Conservation (phyloP, 140 eudicot genomes). For the Senecio squalidus region DNA sequence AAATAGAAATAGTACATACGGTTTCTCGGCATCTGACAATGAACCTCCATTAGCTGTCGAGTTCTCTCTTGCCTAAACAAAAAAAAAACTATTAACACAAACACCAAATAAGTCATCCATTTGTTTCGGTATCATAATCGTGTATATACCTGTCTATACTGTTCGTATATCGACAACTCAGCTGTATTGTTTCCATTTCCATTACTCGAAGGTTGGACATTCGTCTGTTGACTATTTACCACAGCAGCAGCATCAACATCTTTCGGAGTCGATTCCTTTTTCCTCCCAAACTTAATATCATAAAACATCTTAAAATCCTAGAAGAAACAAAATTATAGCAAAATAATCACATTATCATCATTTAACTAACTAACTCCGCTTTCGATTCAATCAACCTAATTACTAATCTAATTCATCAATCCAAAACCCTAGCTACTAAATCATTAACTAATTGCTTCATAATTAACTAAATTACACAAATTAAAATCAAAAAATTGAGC, state of each 20-base stretch:
- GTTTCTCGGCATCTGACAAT: slow-evolving; percentile 33
- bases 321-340: slow-evolving; percentile 25
- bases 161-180: slow-evolving; percentile 74
- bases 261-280: slow-evolving; percentile 37
- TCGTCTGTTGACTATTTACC: slow-evolving; percentile 34
- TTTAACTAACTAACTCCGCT: neutral
- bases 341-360: slow-evolving; percentile 17
- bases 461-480: no score
- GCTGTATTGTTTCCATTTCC: slow-evolving; percentile 44
- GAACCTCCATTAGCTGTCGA: slow-evolving; percentile 39
- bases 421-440: no score
- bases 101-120: slow-evolving; percentile 10
- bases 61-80: slow-evolving; percentile 44
- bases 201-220: slow-evolving; percentile 29
- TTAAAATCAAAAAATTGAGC: no score
- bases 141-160: slow-evolving; percentile 66
- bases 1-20: slow-evolving; percentile 44
- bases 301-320: slow-evolving; percentile 98
- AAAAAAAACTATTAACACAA: slow-evolving; percentile 12
- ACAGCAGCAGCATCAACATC: slow-evolving; percentile 27
- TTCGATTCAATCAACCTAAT: no score
- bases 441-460: neutral
- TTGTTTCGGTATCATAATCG: no score
- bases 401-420: no score
- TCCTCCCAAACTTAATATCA: slow-evolving; percentile 99